Evolutionary conservation across 2,329 filamentous ascomycete species (phyloP), one percentile per base, ranked within the genome.

Genomic region (Aspergillus melleus): DNA sequence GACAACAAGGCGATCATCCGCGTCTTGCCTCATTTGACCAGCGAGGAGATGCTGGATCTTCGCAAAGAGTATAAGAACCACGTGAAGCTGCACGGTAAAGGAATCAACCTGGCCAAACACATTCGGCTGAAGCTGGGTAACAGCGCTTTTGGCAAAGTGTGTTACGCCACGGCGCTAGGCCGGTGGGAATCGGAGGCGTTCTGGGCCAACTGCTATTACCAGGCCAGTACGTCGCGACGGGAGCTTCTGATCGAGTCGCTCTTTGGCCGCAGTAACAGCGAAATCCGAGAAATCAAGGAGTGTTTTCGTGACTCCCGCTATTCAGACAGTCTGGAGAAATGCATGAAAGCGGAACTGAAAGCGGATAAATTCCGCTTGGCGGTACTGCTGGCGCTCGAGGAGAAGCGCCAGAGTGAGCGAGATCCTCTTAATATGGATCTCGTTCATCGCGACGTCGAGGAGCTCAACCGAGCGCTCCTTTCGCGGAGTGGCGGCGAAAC

Each of bases 131-230:
- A 78, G 57, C 70, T 79, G 2, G 78, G 77, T 19, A 88, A 86
- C 67, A 71, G 67, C 29, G 64, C 72, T 32, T 88, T 98, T 66
- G 94, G 93, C 78, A 98, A 98, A 77, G 90, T 90, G 6, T 92
- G 90, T 70, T 97, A 98, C 74, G 88, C 93, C 3, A 93, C 91
- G 2, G 92, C 94, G 0, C 84, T 98, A 0, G 95, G 95, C 10
- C 85, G 85, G 55, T 98, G 92, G 88, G 95, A 97, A 78, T 89
- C 88, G 67, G 95, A 99, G 75, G 91, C 92, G 0, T 96, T 96
- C 81, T 99, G 95, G 93, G 92, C 94, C 61, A 98, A 97, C 75
- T 96, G 92, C 76, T 98, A 92, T 88, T 98, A 97, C 78, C 94
- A 97, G 72, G 88, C 89, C 42, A 90, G 94, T 75, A 90, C 89